Percentiles rank a stretch among this genome's conserved stretches.
phyloP scores from a whole-genome alignment of 148 eudicot species.

The Chenopodium formosanum region DNA sequence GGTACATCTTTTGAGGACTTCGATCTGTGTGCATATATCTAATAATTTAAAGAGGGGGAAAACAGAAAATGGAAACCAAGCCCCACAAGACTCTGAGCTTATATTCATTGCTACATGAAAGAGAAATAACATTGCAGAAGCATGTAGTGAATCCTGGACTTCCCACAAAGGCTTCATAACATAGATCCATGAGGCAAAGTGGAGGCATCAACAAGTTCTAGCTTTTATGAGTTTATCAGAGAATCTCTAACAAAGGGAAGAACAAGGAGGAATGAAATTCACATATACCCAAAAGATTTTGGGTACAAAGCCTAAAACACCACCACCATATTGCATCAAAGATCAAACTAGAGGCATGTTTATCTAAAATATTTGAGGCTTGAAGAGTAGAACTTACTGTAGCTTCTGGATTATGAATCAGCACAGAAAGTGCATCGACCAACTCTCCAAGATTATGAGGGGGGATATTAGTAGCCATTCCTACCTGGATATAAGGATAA shows the following conservation, averaged over 20 bases:
- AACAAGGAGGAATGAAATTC: not conserved
- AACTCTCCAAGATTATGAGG: slow-evolving; percentile 98
- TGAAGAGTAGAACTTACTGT: slow-evolving; percentile 54
- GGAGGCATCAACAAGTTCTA: not conserved
- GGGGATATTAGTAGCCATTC: slow-evolving; percentile 98
- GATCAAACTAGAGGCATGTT: not conserved
- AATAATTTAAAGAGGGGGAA: not conserved
- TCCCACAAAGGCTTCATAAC: not conserved
- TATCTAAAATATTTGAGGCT: not conserved
- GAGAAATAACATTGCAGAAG: not conserved
- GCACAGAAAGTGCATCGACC: slow-evolving; percentile 85
- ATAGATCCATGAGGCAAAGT: not conserved
- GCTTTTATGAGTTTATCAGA: not conserved
- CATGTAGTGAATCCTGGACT: not conserved
- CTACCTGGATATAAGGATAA: slow-evolving; percentile 53
- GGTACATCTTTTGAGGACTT: not conserved
- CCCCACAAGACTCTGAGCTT: not conserved
- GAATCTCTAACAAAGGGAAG: slow-evolving; percentile 4
- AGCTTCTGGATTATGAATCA: slow-evolving; percentile 94
- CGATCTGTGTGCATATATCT: not conserved
- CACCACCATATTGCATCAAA: not conserved
- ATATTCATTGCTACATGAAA: not conserved
- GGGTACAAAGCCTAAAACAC: not conserved
- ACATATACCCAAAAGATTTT: not conserved
- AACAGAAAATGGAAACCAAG: not conserved